These are phyloP conservation scores for Dacryopinax primogenitus DNA, from an alignment of 768 basidiomycete genomes.

Conservation along the genomic window DNA sequence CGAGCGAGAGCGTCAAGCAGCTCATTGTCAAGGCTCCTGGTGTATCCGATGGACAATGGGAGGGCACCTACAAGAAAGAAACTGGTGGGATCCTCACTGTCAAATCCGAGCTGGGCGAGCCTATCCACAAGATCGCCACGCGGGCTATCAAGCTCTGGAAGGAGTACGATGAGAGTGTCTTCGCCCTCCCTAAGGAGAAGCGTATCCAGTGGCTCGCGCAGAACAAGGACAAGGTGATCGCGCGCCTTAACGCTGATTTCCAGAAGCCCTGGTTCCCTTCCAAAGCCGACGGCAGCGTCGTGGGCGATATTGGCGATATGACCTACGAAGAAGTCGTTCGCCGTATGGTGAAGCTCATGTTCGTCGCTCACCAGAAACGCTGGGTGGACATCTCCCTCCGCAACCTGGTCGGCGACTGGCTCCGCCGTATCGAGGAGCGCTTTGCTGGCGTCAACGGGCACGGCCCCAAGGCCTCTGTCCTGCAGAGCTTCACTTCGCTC, in stretches of 20 bases:
- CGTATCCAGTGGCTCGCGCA: conserved; percentile 75
- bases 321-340: conserved; percentile 93
- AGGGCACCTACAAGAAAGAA: conserved; percentile 84
- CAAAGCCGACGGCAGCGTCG: conserved; percentile 82
- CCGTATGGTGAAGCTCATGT: conserved; percentile 89
- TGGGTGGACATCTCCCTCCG: conserved; percentile 89
- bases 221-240: conserved; percentile 78
- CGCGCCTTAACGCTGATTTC: conserved; percentile 87
- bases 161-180: conserved; percentile 94
- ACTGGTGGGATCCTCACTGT: conserved; percentile 96
- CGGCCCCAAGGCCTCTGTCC: conserved; percentile 63
- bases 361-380: conserved; percentile 74
- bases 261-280: conserved; percentile 94
- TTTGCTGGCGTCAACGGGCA: conserved; percentile 79
- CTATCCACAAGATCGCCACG: conserved; percentile 97
- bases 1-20: conserved; percentile 87
- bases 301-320: conserved; percentile 85
- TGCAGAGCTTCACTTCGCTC: conserved; percentile 71
- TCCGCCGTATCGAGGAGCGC: conserved; percentile 87
- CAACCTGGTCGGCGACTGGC: conserved; percentile 92
- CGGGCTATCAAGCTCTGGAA: conserved; percentile 97
- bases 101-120: conserved; percentile 93
- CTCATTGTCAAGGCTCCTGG: conserved; percentile 90
- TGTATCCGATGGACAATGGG: conserved; percentile 81
- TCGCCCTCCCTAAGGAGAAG: conserved; percentile 93